Percentiles rank a stretch among this genome's conserved stretches.
Evolutionary conservation across 148 eudicot genomes (phyloP).

Genomic region (Silene conica): DNA sequence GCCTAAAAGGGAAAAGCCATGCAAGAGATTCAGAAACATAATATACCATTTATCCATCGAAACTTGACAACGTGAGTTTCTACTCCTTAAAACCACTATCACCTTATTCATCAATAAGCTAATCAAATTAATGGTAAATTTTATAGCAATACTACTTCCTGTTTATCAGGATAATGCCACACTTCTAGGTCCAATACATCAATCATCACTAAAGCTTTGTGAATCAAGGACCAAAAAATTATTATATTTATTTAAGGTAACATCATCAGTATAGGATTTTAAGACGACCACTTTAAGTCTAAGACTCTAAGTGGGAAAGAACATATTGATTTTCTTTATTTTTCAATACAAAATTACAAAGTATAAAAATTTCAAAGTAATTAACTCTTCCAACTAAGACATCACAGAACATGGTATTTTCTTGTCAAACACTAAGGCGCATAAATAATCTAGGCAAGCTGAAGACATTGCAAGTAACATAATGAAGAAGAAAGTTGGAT

Average conservation of each 20-base stretch:
- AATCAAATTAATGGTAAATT: neutral
- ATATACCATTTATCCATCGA: neutral
- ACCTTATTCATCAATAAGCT: neutral
- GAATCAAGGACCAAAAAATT: neutral
- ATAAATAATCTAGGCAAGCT: neutral
- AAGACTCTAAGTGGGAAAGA: neutral
- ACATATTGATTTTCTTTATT: neutral
- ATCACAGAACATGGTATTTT: neutral
- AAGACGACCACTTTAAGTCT: neutral
- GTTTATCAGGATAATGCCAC: neutral
- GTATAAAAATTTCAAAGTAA: neutral
- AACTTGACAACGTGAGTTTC: neutral
- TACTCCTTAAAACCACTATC: neutral
- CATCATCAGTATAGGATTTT: neutral
- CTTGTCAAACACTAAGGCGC: neutral
- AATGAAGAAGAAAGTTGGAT: neutral
- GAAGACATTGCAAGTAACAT: neutral
- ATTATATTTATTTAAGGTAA: neutral
- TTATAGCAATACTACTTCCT: neutral
- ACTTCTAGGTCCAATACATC: neutral
- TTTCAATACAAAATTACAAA: slow-evolving; percentile 3
- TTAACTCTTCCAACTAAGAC: neutral
- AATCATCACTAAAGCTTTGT: neutral
- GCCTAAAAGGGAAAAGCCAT: slow-evolving; percentile 41
- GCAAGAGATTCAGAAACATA: neutral